Evolutionary conservation across 2,329 filamentous ascomycete genomes (phyloP), one percentile per base, ranked within the genome.

Genomic region (Nemania sp.): DNA sequence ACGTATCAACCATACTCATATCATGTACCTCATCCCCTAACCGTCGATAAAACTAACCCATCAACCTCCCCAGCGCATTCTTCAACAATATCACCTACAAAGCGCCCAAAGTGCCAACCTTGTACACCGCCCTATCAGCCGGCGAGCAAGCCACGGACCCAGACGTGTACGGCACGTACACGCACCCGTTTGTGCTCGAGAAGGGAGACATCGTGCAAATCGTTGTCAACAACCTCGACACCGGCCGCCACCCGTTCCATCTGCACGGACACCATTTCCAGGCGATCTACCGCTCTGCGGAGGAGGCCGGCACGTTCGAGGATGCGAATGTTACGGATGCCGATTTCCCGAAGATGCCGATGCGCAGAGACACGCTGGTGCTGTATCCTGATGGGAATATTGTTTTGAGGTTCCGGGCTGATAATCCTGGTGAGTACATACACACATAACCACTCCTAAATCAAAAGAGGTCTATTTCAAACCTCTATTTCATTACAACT

Each of bases 31-130:
- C 17, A 31, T 5, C 17, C 15, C 7, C 8, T 6, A 3, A 2
- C 2, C 3, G 11, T 26, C n/a, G 6, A 24, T 24, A 3, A 33
- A 36, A 41, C 45, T 48, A 30, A 53, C 33, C 8, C 22, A 17
- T n/a, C 1, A 12, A 20, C 3, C 5, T 19, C 5, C 19, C 2
- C 14, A 63, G 55, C 19, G 86, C 83, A 56, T 86, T 86, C 72
- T 83, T 89, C 74, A 92, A 93, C 75, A 86, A 89, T 70, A 82
- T 90, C 59, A 90, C 88, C 24, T 96, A 92, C 69, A 80, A 81
- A 3, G 51, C 73, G 0, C 90, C 89, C 43, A 89, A 90, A 68
- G 90, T 95, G 0, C 91, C 91, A 0, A 85, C 87, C 0, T 77
- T 96, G 0, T 95, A 91, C 76, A 90, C 88, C 0, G 89, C 80